phyloP scores from a whole-genome alignment of 129 eudicot genomes.

The sunflower (Helianthus annuus) region DNA sequence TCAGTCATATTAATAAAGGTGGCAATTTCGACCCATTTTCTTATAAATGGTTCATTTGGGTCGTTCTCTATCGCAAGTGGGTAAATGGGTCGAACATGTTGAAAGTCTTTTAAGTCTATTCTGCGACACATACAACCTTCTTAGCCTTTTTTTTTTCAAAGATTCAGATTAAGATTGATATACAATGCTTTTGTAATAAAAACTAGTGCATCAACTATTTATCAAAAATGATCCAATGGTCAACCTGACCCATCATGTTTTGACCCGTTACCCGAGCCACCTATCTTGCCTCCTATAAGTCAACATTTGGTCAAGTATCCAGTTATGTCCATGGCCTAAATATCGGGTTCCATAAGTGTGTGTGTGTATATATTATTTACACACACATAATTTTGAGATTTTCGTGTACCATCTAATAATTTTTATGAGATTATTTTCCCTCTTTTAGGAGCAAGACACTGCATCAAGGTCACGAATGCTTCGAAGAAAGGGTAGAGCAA shows the following conservation, averaged over 20 bases:
- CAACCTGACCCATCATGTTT: not conserved
- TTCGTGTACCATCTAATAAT: not conserved
- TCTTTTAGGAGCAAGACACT: slow-evolving; percentile 55
- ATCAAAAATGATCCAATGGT: not conserved
- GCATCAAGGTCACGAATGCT: slow-evolving; percentile 63
- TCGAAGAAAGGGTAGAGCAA: slow-evolving; percentile 80
- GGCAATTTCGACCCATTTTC: not conserved
- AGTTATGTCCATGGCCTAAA: not conserved
- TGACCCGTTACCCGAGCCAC: not conserved
- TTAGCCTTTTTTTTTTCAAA: not conserved
- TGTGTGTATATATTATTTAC: not conserved
- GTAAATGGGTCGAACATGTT: not conserved
- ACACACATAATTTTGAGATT: not conserved
- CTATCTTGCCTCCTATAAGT: not conserved
- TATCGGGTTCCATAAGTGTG: not conserved
- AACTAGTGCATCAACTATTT: not conserved
- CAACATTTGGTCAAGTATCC: not conserved
- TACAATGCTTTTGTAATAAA: not conserved
- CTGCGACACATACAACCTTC: not conserved
- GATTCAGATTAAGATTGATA: not conserved
- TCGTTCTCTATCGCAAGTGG: not conserved
- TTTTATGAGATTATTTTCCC: slow-evolving; percentile 7
- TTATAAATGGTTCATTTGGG: not conserved
- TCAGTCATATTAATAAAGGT: not conserved
- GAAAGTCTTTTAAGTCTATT: not conserved